Evolutionary conservation across 2,329 filamentous ascomycete genomes (phyloP).

Genomic region (Lasiodiplodia citricola): DNA sequence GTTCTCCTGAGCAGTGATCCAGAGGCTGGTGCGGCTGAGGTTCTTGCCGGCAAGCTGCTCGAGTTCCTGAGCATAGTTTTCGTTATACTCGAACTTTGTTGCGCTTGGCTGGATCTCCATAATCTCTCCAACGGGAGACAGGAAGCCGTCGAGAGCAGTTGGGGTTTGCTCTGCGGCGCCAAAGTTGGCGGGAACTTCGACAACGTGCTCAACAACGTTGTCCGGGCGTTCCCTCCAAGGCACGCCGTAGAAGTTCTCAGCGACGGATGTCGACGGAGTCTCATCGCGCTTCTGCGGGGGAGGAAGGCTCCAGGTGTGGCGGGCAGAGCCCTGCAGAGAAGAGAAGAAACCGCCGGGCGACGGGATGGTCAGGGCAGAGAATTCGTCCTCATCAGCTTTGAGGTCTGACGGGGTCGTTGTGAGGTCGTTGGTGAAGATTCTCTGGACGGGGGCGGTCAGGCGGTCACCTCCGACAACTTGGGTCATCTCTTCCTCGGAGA

Average conservation of each 20-base stretch:
- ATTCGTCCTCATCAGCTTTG: conserved; percentile 57
- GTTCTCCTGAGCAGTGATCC: conserved; percentile 81
- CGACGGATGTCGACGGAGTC: conserved; percentile 85
- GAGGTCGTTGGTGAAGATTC: conserved; percentile 15
- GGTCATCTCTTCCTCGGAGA: conserved; percentile 64
- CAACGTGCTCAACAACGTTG: conserved; percentile 26
- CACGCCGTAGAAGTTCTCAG: conserved; percentile 86
- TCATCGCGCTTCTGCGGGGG: conserved; percentile 39
- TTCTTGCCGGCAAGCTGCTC: conserved; percentile 73
- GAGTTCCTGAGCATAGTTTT: conserved; percentile 76
- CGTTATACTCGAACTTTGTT: conserved; percentile 73
- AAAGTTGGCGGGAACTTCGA: conserved; percentile 23
- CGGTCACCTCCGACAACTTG: conserved; percentile 47
- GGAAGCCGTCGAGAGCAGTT: conserved; percentile 59
- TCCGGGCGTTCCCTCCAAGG: conserved; percentile 64
- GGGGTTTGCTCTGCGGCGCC: conserved; percentile 48
- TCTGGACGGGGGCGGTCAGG: conserved; percentile 2
- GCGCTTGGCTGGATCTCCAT: conserved; percentile 66
- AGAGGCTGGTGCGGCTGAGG: conserved; percentile 82
- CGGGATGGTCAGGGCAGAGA: conserved; percentile 85
- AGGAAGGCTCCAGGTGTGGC: conserved; percentile 78
- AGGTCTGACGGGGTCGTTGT: conserved; percentile 5
- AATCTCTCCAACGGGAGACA: conserved; percentile 52
- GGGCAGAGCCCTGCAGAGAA: conserved; percentile 74
- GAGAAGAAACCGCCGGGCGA: conserved; percentile 93